phyloP scores from a whole-genome alignment of 345 rosid species.

The Corymbia maculata region DNA sequence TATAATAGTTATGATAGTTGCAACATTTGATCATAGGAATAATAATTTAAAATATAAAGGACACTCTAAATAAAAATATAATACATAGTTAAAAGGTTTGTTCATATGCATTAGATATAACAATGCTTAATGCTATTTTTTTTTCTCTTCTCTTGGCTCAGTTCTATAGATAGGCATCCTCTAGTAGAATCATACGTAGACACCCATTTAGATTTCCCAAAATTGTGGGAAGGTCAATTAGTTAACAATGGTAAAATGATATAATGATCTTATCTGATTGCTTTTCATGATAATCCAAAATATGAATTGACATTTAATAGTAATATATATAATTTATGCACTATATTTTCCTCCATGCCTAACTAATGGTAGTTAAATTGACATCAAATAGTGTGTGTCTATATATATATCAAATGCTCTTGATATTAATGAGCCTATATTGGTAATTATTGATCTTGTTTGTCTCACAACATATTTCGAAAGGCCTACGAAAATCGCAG shows the following conservation, averaged over 20 bases:
- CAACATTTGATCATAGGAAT: not conserved
- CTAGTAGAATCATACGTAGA: not conserved
- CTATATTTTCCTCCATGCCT: no score
- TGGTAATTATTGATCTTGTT: no score
- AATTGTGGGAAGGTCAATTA: not conserved
- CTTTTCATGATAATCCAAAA: not conserved
- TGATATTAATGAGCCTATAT: no score
- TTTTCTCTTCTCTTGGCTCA: not conserved
- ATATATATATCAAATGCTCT: no score
- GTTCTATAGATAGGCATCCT: not conserved
- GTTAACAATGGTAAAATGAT: not conserved
- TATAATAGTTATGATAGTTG: not conserved
- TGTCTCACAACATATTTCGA: no score
- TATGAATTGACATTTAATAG: no score
- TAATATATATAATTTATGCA: no score
- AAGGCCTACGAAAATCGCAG: no score
- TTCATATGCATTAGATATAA: not conserved
- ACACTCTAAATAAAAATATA: not conserved
- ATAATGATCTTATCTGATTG: not conserved
- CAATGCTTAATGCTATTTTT: not conserved
- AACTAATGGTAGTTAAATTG: no score
- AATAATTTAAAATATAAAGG: not conserved
- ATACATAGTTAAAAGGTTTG: no score
- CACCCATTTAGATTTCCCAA: not conserved
- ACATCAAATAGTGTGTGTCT: no score